phyloP scores from a whole-genome alignment of 768 basidiomycete species.

The Xerocomellus intermedius region DNA sequence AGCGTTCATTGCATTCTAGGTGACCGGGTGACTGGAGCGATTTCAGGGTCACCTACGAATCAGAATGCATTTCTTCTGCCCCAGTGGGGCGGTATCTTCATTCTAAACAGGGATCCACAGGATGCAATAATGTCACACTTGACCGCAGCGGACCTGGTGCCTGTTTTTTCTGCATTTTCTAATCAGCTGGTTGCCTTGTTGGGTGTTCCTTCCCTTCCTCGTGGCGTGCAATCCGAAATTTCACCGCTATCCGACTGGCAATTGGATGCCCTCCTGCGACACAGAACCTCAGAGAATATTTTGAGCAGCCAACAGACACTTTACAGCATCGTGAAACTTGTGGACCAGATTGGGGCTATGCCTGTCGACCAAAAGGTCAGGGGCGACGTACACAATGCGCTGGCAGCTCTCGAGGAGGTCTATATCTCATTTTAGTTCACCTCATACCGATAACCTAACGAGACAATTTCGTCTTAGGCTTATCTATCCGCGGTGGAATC shows the following conservation, averaged over 20 bases:
- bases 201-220: conserved; percentile 67
- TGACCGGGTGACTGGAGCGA: conserved; percentile 9
- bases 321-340: conserved; percentile 77
- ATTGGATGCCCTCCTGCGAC: conserved; percentile 72
- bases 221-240: conserved; percentile 36
- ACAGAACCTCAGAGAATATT: conserved; percentile 67
- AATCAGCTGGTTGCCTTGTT: conserved; percentile 77
- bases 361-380: conserved; percentile 78
- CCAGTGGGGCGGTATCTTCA: conserved; percentile 89
- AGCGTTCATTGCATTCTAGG: conserved; percentile 8
- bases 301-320: conserved; percentile 71
- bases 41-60: conserved; percentile 44
- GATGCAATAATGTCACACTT: conserved; percentile 25
- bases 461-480: conserved; percentile 17
- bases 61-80: conserved; percentile 83
- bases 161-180: conserved; percentile 62
- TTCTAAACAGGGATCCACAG: conserved; percentile 57
- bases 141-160: conserved; percentile 44
- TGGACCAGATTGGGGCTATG: conserved; percentile 88
- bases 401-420: conserved; percentile 75
- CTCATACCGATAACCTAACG: conserved; percentile 9
- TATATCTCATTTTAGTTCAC: conserved; percentile 16
- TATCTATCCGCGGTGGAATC: conserved; percentile 18
- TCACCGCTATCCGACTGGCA: conserved; percentile 67
- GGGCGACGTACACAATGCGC: conserved; percentile 65